phyloP scores from a whole-genome alignment of 345 rosid genomes.

The Boechera divaricarpa region DNA sequence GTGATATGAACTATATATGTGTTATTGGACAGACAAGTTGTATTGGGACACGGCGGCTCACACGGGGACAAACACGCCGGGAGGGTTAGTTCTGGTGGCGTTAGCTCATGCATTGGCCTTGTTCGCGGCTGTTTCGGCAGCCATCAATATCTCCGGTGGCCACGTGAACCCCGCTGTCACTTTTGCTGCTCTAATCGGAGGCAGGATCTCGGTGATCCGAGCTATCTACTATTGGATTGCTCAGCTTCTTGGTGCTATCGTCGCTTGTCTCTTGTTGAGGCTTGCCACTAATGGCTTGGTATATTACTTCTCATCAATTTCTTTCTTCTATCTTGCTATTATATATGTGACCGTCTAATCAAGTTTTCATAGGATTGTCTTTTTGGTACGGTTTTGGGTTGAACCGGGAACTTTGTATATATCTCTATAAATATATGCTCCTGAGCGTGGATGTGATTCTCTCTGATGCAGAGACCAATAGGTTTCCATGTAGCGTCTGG shows the following conservation, averaged over 20 bases:
- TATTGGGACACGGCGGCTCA: constrained; percentile 45
- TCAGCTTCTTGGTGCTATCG: constrained; percentile 70
- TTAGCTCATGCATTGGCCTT: constrained; percentile 73
- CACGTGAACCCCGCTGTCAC: constrained; percentile 87
- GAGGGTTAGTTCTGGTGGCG: constrained; percentile 58
- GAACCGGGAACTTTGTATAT: not conserved
- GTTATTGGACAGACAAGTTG: constrained; percentile 54
- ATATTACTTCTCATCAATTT: constrained; percentile 22
- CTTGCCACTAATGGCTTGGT: constrained; percentile 73
- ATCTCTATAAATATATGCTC: not conserved
- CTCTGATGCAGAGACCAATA: constrained; percentile 61
- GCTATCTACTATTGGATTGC: constrained; percentile 75
- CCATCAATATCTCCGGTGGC: constrained; percentile 74
- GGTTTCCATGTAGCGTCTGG: constrained; percentile 64
- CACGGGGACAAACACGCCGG: constrained; percentile 49
- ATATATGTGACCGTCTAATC: not conserved
- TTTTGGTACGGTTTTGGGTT: not conserved
- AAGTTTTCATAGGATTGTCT: not conserved
- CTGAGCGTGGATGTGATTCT: constrained; percentile 7
- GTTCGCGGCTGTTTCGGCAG: constrained; percentile 62
- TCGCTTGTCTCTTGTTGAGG: constrained; percentile 67
- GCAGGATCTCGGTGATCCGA: constrained; percentile 63
- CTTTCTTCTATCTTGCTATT: not conserved
- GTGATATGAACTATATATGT: constrained; percentile 23
- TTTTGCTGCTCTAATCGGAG: constrained; percentile 68